Evolutionary conservation across 305 asterid species (phyloP).

Genomic region (Withania somnifera): DNA sequence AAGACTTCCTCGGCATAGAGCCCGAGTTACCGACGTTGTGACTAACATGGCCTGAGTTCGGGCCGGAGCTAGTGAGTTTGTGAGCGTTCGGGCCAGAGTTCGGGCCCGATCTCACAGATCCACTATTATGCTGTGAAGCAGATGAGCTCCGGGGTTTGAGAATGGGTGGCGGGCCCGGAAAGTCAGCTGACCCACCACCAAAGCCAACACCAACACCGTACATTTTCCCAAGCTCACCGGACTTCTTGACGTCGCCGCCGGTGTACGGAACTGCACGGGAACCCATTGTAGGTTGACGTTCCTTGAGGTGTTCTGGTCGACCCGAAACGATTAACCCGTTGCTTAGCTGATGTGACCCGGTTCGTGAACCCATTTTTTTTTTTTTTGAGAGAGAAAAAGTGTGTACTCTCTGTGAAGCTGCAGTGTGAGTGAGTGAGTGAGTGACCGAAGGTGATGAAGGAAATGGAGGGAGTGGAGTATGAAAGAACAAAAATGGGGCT

Average conservation of each 20-base stretch:
- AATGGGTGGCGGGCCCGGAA: constrained; percentile 22
- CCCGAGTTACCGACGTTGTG: constrained; percentile 36
- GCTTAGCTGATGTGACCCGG: constrained; percentile 85
- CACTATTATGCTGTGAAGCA: constrained; percentile 48
- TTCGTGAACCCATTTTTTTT: constrained; percentile 41
- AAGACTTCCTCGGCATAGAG: constrained; percentile 47
- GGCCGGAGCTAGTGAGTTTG: constrained; percentile 41
- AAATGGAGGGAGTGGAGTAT: background rate
- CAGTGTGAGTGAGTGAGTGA: constrained; percentile 9
- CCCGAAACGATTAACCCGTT: constrained; percentile 88
- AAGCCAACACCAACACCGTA: constrained; percentile 44
- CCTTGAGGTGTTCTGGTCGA: constrained; percentile 63
- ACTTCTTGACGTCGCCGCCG: constrained; percentile 84
- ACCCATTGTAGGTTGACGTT: constrained; percentile 55
- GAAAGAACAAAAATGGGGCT: background rate
- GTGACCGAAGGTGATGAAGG: constrained; percentile 13
- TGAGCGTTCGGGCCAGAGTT: constrained; percentile 36
- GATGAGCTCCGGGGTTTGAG: constrained; percentile 18
- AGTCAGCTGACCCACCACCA: constrained; percentile 4
- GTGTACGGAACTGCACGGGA: constrained; percentile 85
- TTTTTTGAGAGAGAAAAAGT: background rate
- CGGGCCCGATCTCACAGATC: constrained; percentile 71
- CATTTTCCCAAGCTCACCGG: constrained; percentile 96
- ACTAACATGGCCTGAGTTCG: constrained; percentile 43
- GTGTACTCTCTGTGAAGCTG: background rate